Conservation (phyloP, 228 moss, liverwort and hornwort genomes). For the Sphagnum magellanicum region DNA sequence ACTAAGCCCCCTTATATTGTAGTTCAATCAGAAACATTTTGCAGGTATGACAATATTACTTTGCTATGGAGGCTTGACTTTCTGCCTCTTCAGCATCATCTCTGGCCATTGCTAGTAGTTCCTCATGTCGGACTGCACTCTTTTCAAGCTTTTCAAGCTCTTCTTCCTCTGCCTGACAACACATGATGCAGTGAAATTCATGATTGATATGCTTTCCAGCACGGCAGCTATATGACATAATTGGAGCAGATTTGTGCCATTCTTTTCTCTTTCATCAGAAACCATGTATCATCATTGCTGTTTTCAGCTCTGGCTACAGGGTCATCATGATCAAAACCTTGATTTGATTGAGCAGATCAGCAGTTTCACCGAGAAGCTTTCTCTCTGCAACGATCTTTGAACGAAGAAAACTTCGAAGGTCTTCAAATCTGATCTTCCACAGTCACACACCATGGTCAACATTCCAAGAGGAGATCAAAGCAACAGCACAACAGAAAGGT, state of each 20-base stretch:
- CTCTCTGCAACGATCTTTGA: constrained; percentile 16
- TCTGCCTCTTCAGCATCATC: constrained; percentile 41
- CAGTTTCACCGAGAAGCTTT: constrained; percentile 29
- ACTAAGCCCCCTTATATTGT: too few relatives aligned
- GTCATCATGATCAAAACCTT: constrained; percentile 11
- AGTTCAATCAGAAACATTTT: too few relatives aligned
- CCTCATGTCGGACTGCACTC: constrained; percentile 18
- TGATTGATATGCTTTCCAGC: background rate
- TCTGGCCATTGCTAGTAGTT: constrained; percentile 23
- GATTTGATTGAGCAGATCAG: constrained; percentile 22
- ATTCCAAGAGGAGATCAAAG: background rate
- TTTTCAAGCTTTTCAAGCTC: constrained; percentile 23
- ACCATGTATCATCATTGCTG: too few relatives aligned
- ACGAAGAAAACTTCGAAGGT: constrained; percentile 31
- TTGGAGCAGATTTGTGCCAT: too few relatives aligned
- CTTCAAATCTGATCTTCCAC: constrained; percentile 26
- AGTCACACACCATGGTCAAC: background rate
- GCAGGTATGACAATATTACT: background rate
- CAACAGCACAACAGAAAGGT: background rate
- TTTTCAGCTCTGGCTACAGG: constrained; percentile 4
- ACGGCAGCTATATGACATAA: background rate
- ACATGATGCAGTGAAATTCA: background rate
- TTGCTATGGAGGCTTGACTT: constrained; percentile 30
- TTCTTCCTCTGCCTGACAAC: constrained; percentile 28
- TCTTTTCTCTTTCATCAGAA: background rate